A percentile compares a stretch with the other conserved stretches of the same genome.
Conservation (phyloP, 2,329 filamentous ascomycete species). For the Colletotrichum echinochloae region DNA sequence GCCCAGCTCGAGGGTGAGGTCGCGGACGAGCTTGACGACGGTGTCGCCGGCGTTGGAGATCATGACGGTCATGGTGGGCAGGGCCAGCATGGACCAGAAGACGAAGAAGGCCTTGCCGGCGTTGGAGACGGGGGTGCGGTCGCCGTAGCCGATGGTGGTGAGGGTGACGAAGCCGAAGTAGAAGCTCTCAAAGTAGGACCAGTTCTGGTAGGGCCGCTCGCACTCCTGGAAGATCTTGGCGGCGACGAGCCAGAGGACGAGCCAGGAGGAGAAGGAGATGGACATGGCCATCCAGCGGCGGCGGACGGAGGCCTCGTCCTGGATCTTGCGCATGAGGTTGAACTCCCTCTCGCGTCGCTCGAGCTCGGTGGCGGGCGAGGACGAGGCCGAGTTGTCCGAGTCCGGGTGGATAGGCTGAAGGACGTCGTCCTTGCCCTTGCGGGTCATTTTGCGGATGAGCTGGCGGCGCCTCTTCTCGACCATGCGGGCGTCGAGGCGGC, state of each 20-base stretch:
- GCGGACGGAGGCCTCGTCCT: slow-evolving; percentile 71
- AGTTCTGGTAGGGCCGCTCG: slow-evolving; percentile 66
- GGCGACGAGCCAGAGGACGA: slow-evolving; percentile 83
- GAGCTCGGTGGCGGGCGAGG: slow-evolving; percentile 55
- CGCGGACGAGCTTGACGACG: slow-evolving; percentile 72
- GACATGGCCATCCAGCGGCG: slow-evolving; percentile 81
- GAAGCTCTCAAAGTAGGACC: slow-evolving; percentile 83
- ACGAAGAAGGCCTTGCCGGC: slow-evolving; percentile 88
- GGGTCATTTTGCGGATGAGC: slow-evolving; percentile 59
- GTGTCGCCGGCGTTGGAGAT: slow-evolving; percentile 89
- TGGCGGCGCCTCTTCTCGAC: slow-evolving; percentile 68
- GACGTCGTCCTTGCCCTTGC: slow-evolving; percentile 59
- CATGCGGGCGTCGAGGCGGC: slow-evolving; percentile 66
- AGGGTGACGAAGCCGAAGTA: slow-evolving; percentile 90
- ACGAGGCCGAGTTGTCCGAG: slow-evolving; percentile 4
- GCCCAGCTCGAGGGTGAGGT: slow-evolving; percentile 67
- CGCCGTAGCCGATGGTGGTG: slow-evolving; percentile 86
- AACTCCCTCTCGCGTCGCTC: slow-evolving; percentile 78
- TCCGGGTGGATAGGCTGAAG: slow-evolving; percentile 59
- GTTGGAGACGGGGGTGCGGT: slow-evolving; percentile 81
- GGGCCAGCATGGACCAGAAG: slow-evolving; percentile 88
- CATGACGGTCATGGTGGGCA: slow-evolving; percentile 89
- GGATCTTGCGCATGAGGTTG: slow-evolving; percentile 83
- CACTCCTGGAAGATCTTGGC: slow-evolving; percentile 76
- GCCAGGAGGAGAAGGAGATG: slow-evolving; percentile 75